phyloP scores from a whole-genome alignment of 1,284 basidiomycete species.

The Coniophora puteana region DNA sequence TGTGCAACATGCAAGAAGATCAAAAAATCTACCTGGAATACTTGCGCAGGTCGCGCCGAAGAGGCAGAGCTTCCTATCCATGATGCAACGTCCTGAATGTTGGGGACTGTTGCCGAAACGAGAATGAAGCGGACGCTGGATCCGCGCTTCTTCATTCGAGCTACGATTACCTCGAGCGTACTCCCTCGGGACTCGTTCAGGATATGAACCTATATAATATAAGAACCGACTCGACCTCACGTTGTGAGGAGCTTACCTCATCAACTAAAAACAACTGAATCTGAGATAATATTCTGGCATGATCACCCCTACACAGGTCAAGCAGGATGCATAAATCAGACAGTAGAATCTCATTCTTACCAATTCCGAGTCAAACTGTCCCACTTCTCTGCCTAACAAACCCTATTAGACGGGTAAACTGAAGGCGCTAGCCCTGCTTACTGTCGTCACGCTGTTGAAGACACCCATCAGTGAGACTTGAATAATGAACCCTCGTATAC shows the following conservation, averaged over 20 bases:
- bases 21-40: slow-evolving; percentile 60
- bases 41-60: slow-evolving; percentile 48
- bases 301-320: slow-evolving; percentile 49
- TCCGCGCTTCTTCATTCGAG: slow-evolving; percentile 85
- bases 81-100: slow-evolving; percentile 83
- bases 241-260: slow-evolving; percentile 51
- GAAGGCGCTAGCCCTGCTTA: slow-evolving; percentile 26
- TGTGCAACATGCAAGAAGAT: background rate
- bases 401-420: slow-evolving; percentile 8
- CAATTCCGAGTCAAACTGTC: slow-evolving; percentile 86
- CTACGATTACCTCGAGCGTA: slow-evolving; percentile 89
- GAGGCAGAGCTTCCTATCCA: slow-evolving; percentile 70
- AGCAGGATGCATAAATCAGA: slow-evolving; percentile 5
- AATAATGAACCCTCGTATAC: slow-evolving; percentile 11
- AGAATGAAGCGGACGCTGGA: slow-evolving; percentile 77
- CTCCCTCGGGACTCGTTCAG: slow-evolving; percentile 88
- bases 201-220: slow-evolving; percentile 73
- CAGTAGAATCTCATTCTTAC: slow-evolving; percentile 41
- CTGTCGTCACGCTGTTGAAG: slow-evolving; percentile 67
- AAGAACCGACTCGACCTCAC: slow-evolving; percentile 2
- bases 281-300: slow-evolving; percentile 61
- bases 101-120: slow-evolving; percentile 93
- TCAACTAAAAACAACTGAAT: slow-evolving; percentile 86
- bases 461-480: background rate
- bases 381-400: slow-evolving; percentile 85